A percentile compares a stretch with the other conserved stretches of the same genome.
These are phyloP conservation scores for Lactarius pseudohatsudake DNA, from an alignment of 768 basidiomycete species.

Conservation along the genomic window DNA sequence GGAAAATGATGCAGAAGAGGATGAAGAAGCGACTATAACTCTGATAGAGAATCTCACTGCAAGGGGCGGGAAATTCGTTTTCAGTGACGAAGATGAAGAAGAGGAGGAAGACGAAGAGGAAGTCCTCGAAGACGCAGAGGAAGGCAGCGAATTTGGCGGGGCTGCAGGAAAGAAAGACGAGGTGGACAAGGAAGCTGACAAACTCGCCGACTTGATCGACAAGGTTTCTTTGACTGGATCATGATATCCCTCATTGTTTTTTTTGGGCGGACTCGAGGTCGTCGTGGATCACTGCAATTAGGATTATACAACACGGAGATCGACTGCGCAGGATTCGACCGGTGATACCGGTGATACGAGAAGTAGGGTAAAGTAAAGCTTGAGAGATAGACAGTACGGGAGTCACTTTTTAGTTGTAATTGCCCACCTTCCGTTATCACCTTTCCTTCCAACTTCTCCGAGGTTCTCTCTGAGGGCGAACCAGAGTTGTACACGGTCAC, in stretches of 20 bases:
- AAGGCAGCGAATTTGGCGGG: slow-evolving; percentile 33
- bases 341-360: slow-evolving; percentile 3
- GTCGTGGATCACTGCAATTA: slow-evolving; percentile 1
- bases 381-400: neutral
- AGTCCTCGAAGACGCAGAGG: slow-evolving; percentile 40
- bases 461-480: slow-evolving; percentile 19
- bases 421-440: slow-evolving; percentile 21
- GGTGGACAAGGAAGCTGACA: slow-evolving; percentile 45
- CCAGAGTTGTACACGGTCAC: slow-evolving; percentile 16
- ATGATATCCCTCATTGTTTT: slow-evolving; percentile 9
- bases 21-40: slow-evolving; percentile 59
- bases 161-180: slow-evolving; percentile 36
- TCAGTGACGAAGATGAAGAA: slow-evolving; percentile 79
- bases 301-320: slow-evolving; percentile 15
- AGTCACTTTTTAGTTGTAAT: slow-evolving; percentile 21
- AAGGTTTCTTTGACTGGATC: slow-evolving; percentile 47
- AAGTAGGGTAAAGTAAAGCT: neutral
- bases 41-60: slow-evolving; percentile 55
- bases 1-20: slow-evolving; percentile 86
- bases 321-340: neutral
- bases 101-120: slow-evolving; percentile 57
- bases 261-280: slow-evolving; percentile 1
- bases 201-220: slow-evolving; percentile 63
- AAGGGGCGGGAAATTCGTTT: slow-evolving; percentile 64
- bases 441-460: slow-evolving; percentile 27